These are phyloP conservation scores for Podila epicladia DNA, from an alignment of 192 early-diverging fungal species.

Conservation along the genomic window DNA sequence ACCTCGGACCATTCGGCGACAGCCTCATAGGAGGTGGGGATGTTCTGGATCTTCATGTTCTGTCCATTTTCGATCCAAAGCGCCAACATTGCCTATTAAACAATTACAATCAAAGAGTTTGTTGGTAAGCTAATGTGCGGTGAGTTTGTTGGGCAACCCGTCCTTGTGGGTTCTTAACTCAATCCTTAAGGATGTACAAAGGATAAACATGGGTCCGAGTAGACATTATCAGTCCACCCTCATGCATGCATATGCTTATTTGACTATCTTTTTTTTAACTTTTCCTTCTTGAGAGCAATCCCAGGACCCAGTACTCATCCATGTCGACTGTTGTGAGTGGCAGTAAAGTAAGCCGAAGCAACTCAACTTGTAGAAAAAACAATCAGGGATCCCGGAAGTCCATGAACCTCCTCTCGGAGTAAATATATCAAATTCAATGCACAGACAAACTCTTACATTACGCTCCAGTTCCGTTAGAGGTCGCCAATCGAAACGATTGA, in stretches of 20 bases:
- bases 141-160: neutral
- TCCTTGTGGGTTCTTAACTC: neutral
- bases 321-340: no score
- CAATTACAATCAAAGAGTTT: no score
- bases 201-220: no score
- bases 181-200: no score
- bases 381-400: no score
- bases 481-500: conserved; percentile 54
- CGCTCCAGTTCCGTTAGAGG: conserved; percentile 47
- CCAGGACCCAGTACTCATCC: neutral
- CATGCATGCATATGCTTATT: no score
- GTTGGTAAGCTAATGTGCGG: neutral
- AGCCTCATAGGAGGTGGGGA: conserved; percentile 41
- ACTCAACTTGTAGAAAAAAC: no score
- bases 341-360: no score
- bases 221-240: no score
- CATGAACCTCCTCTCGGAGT: no score
- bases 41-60: conserved; percentile 57
- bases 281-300: neutral
- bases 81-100: conserved; percentile 33
- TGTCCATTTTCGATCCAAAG: conserved; percentile 37
- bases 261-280: neutral
- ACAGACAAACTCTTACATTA: conserved; percentile 41
- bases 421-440: no score
- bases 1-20: conserved; percentile 43